Evolutionary conservation across 139 green algal species (phyloP).

Genomic region (Picochlorum sp.): DNA sequence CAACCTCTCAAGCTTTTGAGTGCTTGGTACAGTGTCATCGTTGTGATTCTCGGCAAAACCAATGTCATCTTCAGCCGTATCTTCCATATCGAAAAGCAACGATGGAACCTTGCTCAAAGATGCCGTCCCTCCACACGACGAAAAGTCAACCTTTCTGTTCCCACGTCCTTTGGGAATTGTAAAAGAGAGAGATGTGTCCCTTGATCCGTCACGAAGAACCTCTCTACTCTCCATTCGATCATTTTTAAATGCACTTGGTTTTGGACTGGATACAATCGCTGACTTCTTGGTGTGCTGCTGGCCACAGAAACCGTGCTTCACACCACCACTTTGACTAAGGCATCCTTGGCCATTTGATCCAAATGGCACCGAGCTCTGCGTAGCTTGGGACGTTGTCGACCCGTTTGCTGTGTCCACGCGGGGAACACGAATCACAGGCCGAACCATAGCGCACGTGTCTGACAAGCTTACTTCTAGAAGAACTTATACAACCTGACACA

Average conservation of each 20-base stretch:
- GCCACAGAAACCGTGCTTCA: too few relatives aligned
- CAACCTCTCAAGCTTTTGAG: neutral
- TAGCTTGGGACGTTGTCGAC: neutral
- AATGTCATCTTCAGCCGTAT: slow-evolving; percentile 1
- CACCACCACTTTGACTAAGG: too few relatives aligned
- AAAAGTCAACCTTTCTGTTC: neutral
- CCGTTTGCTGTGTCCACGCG: neutral
- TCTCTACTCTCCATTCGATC: too few relatives aligned
- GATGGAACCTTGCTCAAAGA: slow-evolving; percentile 38
- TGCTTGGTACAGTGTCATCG: neutral
- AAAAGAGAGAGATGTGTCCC: neutral
- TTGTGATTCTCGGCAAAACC: neutral
- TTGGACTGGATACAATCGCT: too few relatives aligned
- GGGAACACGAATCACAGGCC: neutral
- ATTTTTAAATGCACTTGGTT: too few relatives aligned
- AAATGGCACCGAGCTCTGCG: neutral
- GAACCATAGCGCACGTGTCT: neutral
- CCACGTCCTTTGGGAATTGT: neutral
- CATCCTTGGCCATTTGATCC: neutral
- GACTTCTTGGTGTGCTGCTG: too few relatives aligned
- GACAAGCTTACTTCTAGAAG: too few relatives aligned
- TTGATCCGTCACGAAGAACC: neutral
- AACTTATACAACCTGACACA: too few relatives aligned
- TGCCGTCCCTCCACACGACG: neutral
- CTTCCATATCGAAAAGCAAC: slow-evolving; percentile 47